Evolutionary conservation across 495 filamentous ascomycete genomes (phyloP).

Genomic region (Penicillium lagena): DNA sequence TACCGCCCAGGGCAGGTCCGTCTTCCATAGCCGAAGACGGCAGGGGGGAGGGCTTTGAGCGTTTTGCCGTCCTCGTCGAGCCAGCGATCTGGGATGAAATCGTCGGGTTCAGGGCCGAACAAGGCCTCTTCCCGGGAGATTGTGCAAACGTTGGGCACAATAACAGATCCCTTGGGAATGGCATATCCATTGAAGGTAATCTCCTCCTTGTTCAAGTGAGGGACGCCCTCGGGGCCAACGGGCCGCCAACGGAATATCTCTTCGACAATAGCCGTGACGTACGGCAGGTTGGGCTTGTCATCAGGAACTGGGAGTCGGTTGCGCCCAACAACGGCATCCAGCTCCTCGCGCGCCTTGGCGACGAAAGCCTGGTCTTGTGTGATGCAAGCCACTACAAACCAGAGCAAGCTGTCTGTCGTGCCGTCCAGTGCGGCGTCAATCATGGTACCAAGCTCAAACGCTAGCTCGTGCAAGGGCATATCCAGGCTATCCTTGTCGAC

Average conservation of each 20-base stretch:
- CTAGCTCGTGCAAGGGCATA: constrained; percentile 7
- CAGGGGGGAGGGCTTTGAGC: constrained; percentile 1
- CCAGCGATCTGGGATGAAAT: constrained; percentile 23
- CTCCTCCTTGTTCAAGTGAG: neutral
- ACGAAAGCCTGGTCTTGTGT: constrained; percentile 1
- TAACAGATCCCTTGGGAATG: no score
- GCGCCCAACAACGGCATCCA: neutral
- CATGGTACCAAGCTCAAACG: constrained; percentile 15
- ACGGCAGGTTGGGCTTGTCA: constrained; percentile 39
- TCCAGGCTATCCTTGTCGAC: constrained; percentile 3
- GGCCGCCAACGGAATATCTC: constrained; percentile 49
- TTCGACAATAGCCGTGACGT: constrained; percentile 41
- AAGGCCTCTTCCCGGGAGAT: constrained; percentile 7
- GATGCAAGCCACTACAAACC: constrained; percentile 12
- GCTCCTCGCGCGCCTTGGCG: no score
- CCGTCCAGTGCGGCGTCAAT: constrained; percentile 15
- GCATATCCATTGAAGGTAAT: no score
- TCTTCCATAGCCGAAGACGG: constrained; percentile 23
- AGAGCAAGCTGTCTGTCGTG: constrained; percentile 7
- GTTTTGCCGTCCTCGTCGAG: constrained; percentile 9
- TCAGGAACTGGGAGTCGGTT: constrained; percentile 15
- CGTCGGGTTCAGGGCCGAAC: constrained; percentile 9
- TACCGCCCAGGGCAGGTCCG: constrained; percentile 20
- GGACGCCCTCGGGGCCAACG: constrained; percentile 30
- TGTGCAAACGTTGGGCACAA: neutral